Conservation (phyloP, 78 protist species). For the Dictyostelium brefeldianum region DNA sequence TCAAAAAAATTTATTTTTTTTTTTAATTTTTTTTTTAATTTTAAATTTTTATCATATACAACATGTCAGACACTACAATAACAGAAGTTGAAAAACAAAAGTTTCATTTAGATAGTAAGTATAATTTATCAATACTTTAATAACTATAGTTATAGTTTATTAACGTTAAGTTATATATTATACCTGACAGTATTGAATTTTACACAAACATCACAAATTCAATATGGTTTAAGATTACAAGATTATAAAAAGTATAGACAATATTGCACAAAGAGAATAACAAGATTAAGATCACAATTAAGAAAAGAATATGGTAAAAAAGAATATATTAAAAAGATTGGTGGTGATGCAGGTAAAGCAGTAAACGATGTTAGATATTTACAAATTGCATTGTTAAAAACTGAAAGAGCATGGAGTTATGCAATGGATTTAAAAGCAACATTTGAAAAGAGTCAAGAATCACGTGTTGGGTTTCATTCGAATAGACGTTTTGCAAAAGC, state of each 20-base stretch:
- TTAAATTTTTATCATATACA: no score
- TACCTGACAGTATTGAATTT: constrained; percentile 66
- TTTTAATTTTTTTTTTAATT: no score
- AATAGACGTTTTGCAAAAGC: constrained; percentile 61
- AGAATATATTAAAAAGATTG: background rate
- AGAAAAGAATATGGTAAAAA: constrained; percentile 56
- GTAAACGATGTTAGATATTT: constrained; percentile 44
- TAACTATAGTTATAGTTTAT: background rate
- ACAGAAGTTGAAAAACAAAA: background rate
- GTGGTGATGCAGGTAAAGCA: background rate
- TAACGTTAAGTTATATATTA: background rate
- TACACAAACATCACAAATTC: constrained; percentile 79
- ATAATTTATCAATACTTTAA: no score
- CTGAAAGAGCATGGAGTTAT: constrained; percentile 73
- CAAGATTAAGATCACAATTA: constrained; percentile 29
- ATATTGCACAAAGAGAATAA: constrained; percentile 48
- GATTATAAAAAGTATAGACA: constrained; percentile 56
- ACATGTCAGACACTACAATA: background rate
- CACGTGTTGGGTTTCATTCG: constrained; percentile 29
- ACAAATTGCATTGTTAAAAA: constrained; percentile 35
- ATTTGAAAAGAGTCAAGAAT: constrained; percentile 17
- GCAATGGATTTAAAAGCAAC: constrained; percentile 44
- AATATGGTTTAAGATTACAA: constrained; percentile 58
- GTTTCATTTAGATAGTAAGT: constrained; percentile 40
- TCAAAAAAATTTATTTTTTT: no score